Conservation (phyloP, 1,284 basidiomycete species). For the Sanghuangporus weigelae region DNA sequence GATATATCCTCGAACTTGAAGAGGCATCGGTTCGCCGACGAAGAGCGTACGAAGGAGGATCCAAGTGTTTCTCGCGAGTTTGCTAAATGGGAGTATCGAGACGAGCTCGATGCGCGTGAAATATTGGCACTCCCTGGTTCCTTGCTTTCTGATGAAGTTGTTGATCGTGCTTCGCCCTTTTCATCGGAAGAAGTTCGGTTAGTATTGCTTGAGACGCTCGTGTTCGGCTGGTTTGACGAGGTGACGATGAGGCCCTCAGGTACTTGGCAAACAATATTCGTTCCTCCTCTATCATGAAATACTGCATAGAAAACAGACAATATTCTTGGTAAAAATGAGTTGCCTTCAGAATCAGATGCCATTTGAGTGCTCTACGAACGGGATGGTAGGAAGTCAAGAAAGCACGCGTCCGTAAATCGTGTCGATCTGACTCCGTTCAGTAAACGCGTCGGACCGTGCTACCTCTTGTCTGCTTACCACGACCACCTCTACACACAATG, state of each 20-base stretch:
- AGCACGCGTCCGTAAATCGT: not conserved
- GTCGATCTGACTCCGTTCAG: not conserved
- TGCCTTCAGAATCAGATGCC: conserved; percentile 45
- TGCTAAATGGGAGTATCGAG: conserved; percentile 10
- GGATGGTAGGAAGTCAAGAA: not conserved
- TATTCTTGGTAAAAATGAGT: conserved; percentile 75
- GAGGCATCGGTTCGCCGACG: conserved; percentile 48
- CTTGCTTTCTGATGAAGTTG: conserved; percentile 25
- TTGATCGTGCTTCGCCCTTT: conserved; percentile 30
- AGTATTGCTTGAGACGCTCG: conserved; percentile 33
- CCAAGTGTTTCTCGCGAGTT: conserved; percentile 15
- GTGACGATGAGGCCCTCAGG: conserved; percentile 76
- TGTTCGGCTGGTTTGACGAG: conserved; percentile 8
- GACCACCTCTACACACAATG: not conserved
- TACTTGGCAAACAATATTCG: conserved; percentile 85
- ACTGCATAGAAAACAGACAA: conserved; percentile 85
- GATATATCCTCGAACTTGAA: conserved; percentile 91
- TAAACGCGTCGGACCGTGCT: not conserved
- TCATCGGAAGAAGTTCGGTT: conserved; percentile 40
- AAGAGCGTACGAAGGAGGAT: conserved; percentile 32
- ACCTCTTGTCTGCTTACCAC: not conserved
- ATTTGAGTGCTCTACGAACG: conserved; percentile 27
- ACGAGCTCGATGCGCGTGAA: conserved; percentile 16
- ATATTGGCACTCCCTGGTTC: not conserved
- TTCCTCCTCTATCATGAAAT: conserved; percentile 78